Percentiles rank a stretch among this genome's conserved stretches.
Evolutionary conservation across 2,329 filamentous ascomycete species (phyloP).

Genomic region (Fusarium sp.): DNA sequence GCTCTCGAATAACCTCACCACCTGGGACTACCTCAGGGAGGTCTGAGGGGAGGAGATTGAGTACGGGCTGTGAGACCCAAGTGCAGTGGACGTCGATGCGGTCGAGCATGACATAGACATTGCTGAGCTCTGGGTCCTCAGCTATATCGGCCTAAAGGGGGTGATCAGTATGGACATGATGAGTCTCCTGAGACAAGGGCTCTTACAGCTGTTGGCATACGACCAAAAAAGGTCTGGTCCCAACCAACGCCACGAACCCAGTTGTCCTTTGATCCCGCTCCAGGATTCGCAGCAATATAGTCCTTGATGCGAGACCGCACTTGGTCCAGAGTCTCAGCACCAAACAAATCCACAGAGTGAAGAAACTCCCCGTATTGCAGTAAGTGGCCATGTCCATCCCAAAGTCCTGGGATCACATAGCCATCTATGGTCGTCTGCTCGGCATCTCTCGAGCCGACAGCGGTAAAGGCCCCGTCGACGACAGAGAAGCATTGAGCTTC

Average conservation of each 20-base stretch:
- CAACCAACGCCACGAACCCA: conserved; percentile 77
- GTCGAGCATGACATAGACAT: conserved; percentile 74
- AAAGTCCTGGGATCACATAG: conserved; percentile 73
- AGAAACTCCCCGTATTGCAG: conserved; percentile 74
- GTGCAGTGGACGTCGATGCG: conserved; percentile 76
- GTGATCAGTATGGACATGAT: conserved; percentile 1
- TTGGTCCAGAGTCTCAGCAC: conserved; percentile 64
- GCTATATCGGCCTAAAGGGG: conserved; percentile 62
- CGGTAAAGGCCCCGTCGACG: conserved; percentile 60
- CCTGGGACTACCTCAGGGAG: conserved; percentile 66
- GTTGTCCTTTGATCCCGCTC: conserved; percentile 62
- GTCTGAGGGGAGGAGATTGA: conserved; percentile 67
- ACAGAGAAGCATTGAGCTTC: conserved; percentile 67
- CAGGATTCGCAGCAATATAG: conserved; percentile 63
- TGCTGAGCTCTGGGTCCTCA: conserved; percentile 61
- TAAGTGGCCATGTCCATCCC: conserved; percentile 77
- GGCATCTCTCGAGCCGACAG: conserved; percentile 54
- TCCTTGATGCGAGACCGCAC: conserved; percentile 62
- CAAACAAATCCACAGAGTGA: conserved; percentile 73
- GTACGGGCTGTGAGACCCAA: conserved; percentile 73
- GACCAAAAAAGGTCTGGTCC: conserved; percentile 74
- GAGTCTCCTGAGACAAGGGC: neutral
- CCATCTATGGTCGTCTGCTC: conserved; percentile 52
- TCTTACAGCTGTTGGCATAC: conserved; percentile 73
- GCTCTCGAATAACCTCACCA: conserved; percentile 70